A percentile compares a stretch with the other conserved stretches of the same genome.
These are phyloP conservation scores for Eucalyptus cloeziana DNA, from an alignment of 345 rosid species.

Conservation along the genomic window DNA sequence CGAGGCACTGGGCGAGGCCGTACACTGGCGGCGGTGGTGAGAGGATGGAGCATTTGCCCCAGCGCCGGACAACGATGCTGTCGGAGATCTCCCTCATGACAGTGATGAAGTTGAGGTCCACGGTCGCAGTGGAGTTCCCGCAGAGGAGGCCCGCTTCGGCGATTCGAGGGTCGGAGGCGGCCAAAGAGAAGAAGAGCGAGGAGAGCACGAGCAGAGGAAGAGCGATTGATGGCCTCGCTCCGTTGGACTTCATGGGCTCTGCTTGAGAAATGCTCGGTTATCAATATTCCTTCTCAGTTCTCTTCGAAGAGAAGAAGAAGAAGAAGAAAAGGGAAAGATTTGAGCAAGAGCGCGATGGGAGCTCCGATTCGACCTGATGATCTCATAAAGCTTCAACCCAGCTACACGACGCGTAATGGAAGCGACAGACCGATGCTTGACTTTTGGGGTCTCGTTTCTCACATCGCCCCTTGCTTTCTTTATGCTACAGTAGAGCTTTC, in stretches of 20 bases:
- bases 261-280: background rate
- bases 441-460: too few species aligned
- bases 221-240: background rate
- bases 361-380: background rate
- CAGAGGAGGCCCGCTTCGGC: background rate
- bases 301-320: background rate
- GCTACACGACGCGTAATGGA: background rate
- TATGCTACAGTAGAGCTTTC: background rate
- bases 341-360: background rate
- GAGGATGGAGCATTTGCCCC: slow-evolving; percentile 1
- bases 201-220: background rate
- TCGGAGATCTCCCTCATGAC: slow-evolving; percentile 1
- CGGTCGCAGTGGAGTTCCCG: background rate
- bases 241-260: background rate
- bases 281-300: background rate
- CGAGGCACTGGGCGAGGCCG: slow-evolving; percentile 31
- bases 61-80: background rate
- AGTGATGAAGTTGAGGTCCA: background rate
- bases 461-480: background rate
- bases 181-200: background rate
- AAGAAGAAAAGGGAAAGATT: background rate
- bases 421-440: too few species aligned
- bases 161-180: background rate
- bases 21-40: slow-evolving; percentile 5
- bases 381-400: too few species aligned